Conservation (phyloP, 176 grass and related monocot species). For the Zea luxurians region DNA sequence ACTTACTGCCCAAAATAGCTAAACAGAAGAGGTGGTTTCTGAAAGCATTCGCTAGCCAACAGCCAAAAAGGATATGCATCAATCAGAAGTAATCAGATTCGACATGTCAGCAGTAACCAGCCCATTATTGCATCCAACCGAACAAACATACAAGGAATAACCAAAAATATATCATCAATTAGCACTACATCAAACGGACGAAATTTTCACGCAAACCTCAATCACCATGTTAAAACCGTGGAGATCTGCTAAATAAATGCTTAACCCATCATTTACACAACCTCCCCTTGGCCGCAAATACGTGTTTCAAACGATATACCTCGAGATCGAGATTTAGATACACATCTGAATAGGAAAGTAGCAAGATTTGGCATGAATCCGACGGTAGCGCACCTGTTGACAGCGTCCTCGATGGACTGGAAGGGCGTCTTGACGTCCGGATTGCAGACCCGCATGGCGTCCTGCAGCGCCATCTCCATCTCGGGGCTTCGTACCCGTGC, state of each 20-base stretch:
- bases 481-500: constrained; percentile 63
- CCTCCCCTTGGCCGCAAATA: not conserved
- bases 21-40: not conserved
- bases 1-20: not conserved
- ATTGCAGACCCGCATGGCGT: constrained; percentile 86
- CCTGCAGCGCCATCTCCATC: constrained; percentile 95
- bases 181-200: not conserved
- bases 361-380: constrained; percentile 6
- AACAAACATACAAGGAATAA: not conserved
- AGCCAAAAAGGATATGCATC: not conserved
- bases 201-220: not conserved
- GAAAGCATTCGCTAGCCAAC: not conserved
- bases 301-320: not conserved
- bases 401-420: constrained; percentile 84
- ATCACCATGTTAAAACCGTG: not conserved
- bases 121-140: not conserved
- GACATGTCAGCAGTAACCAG: not conserved
- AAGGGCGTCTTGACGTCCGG: constrained; percentile 85
- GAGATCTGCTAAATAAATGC: not conserved
- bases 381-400: constrained; percentile 59
- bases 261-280: not conserved
- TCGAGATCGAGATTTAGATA: not conserved
- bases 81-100: constrained; percentile 10
- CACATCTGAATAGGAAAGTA: not conserved
- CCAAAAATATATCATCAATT: constrained; percentile 1